Percentiles rank a stretch among this genome's conserved stretches.
These are phyloP conservation scores for Leccinum uliginosum DNA, from an alignment of 768 basidiomycete species.

Conservation along the genomic window DNA sequence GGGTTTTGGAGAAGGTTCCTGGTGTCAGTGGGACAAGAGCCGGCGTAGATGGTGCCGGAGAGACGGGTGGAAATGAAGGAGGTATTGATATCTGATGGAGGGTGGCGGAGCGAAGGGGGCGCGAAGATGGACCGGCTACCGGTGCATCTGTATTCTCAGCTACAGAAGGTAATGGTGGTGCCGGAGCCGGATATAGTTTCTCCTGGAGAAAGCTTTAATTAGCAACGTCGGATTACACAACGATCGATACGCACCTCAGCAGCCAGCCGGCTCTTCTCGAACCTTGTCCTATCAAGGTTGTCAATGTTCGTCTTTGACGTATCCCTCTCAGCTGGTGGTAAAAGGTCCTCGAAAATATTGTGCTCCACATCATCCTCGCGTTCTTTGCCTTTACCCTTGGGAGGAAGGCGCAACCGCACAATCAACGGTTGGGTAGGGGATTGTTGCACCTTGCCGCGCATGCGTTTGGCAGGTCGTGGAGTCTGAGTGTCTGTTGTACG, in stretches of 20 bases:
- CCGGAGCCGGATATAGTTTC: constrained; percentile 45
- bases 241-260: constrained; percentile 60
- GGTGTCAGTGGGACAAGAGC: constrained; percentile 30
- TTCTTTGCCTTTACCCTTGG: constrained; percentile 66
- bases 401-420: constrained; percentile 52
- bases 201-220: constrained; percentile 32
- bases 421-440: constrained; percentile 33
- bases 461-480: constrained; percentile 40
- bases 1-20: constrained; percentile 30
- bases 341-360: constrained; percentile 82
- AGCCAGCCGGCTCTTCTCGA: constrained; percentile 63
- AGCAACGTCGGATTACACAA: background rate
- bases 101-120: constrained; percentile 59
- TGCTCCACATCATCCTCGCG: constrained; percentile 57
- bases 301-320: constrained; percentile 62
- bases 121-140: constrained; percentile 53
- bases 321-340: constrained; percentile 66
- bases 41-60: constrained; percentile 38
- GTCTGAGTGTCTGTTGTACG: constrained; percentile 20
- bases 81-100: constrained; percentile 36
- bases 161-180: constrained; percentile 29
- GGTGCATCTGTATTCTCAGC: constrained; percentile 34
- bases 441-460: constrained; percentile 39
- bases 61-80: constrained; percentile 25
- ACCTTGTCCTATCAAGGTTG: constrained; percentile 59